phyloP scores from a whole-genome alignment of 225 moss, liverwort and hornwort species.

The Antitrichia curtipendula region DNA sequence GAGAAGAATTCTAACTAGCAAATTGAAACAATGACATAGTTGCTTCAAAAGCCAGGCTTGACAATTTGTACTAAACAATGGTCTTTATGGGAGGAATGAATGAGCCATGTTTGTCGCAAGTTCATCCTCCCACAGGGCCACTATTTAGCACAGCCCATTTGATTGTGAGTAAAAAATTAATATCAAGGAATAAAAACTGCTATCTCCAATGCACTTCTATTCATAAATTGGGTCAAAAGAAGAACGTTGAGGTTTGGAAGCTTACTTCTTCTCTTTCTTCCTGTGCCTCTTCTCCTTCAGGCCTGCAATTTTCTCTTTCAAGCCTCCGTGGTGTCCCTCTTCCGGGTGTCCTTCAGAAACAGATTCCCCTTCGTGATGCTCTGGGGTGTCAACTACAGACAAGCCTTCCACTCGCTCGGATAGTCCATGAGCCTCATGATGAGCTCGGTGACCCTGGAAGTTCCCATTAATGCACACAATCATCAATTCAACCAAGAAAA shows the following conservation, averaged over 20 bases:
- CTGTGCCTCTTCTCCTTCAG: constrained; percentile 1
- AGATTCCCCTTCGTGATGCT: not conserved
- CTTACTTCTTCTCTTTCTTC: constrained; percentile 11
- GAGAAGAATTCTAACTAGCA: not conserved
- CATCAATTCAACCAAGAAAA: not conserved
- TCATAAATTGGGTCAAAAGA: not conserved
- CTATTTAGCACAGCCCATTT: not conserved
- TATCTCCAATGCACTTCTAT: not conserved
- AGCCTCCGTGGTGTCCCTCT: not conserved
- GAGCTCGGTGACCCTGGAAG: not conserved
- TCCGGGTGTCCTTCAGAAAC: not conserved
- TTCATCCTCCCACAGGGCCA: not conserved
- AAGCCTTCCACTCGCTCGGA: not conserved
- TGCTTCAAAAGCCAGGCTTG: not conserved
- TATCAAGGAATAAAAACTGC: too few species aligned
- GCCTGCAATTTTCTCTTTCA: not conserved
- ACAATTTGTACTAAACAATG: not conserved
- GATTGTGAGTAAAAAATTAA: not conserved
- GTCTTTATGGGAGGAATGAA: not conserved
- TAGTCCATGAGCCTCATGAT: not conserved
- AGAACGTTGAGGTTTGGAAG: not conserved
- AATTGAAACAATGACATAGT: not conserved
- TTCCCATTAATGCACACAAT: not conserved
- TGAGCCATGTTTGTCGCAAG: not conserved
- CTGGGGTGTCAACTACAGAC: not conserved